A percentile compares a stretch with the other conserved stretches of the same genome.
Conservation (phyloP, 2,329 filamentous ascomycete genomes). For the Penicillium hesseltinei region DNA sequence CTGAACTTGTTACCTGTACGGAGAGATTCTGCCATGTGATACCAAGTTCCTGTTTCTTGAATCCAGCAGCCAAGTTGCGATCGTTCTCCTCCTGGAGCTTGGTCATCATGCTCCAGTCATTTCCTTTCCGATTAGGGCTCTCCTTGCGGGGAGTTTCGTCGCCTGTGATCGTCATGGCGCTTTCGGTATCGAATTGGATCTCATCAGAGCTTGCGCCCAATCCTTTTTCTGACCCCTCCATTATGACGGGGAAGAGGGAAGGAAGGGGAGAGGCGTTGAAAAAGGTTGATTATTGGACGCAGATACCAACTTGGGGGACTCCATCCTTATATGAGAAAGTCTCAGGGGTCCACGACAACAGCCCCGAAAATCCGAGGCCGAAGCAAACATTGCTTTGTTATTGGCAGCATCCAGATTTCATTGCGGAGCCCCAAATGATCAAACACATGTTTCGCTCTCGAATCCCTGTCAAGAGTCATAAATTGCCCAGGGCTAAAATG, state of each 20-base stretch:
- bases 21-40: constrained; percentile 65
- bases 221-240: constrained; percentile 10
- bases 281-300: neutral
- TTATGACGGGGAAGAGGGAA: neutral
- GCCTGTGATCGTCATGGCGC: constrained; percentile 26
- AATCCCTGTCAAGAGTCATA: neutral
- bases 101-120: constrained; percentile 53
- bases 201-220: constrained; percentile 11
- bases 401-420: neutral
- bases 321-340: constrained; percentile 3
- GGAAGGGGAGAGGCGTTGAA: too few species aligned
- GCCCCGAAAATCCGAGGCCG: neutral
- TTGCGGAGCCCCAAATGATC: neutral
- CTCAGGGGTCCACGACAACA: neutral
- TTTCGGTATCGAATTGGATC: constrained; percentile 28
- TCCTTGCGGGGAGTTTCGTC: constrained; percentile 22
- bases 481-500: too few species aligned
- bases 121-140: constrained; percentile 24
- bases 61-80: constrained; percentile 47
- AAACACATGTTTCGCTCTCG: neutral
- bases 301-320: neutral
- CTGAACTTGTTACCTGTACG: constrained; percentile 60
- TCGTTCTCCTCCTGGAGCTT: constrained; percentile 48
- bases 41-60: constrained; percentile 55
- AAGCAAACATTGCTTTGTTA: neutral